phyloP scores from a whole-genome alignment of 331 rosid genomes.

The Quercus tomentella region DNA sequence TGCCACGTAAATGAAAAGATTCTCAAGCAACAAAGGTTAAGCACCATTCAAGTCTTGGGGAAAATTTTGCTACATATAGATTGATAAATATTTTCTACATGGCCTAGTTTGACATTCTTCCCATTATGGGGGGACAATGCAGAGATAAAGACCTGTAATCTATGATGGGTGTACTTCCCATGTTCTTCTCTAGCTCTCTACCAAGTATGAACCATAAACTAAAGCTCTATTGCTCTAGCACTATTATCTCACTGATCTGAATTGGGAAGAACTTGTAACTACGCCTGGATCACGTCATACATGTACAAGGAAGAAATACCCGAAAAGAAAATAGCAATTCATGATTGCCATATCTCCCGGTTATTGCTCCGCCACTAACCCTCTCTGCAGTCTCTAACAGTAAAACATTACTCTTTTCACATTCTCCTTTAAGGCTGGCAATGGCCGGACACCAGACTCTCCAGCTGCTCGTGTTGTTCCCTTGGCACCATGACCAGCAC shows the following conservation, averaged over 20 bases:
- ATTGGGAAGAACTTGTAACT: conserved; percentile 22
- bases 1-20: not conserved
- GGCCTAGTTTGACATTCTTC: conserved; percentile 29
- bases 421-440: conserved; percentile 95
- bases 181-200: conserved; percentile 16
- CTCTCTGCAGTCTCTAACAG: conserved; percentile 52
- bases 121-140: conserved; percentile 3
- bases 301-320: conserved; percentile 22
- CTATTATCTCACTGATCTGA: conserved; percentile 35
- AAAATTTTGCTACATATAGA: conserved; percentile 37
- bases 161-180: conserved; percentile 23
- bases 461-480: conserved; percentile 53
- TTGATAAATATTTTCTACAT: conserved; percentile 43
- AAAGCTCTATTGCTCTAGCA: conserved; percentile 24
- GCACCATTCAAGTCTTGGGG: not conserved
- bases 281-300: conserved; percentile 2
- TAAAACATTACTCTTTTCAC: conserved; percentile 99
- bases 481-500: conserved; percentile 45
- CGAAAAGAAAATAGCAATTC: conserved; percentile 6
- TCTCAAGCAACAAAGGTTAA: conserved; percentile 10
- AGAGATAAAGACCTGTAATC: conserved; percentile 26
- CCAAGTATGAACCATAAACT: conserved; percentile 26
- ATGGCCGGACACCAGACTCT: conserved; percentile 78
- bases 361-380: conserved; percentile 18
- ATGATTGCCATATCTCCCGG: conserved; percentile 27